Percentiles rank a stretch among this genome's conserved stretches.
Conservation (phyloP, 176 grass and related monocot genomes). For the Zoysia japonica region DNA sequence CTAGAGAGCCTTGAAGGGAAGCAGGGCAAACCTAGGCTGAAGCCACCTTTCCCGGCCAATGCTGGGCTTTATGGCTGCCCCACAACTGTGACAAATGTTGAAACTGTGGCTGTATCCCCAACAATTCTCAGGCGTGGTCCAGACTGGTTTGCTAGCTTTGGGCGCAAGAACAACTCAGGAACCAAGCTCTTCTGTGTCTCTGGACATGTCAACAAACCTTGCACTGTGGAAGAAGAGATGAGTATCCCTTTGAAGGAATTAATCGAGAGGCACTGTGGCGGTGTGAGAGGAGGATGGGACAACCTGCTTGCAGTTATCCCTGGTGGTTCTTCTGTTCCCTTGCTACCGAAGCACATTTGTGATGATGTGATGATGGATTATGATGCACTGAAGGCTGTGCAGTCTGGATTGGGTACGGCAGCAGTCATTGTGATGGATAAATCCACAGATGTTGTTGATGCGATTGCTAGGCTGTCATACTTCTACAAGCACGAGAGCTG, state of each 20-base stretch:
- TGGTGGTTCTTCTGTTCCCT: constrained; percentile 80
- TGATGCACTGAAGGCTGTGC: constrained; percentile 84
- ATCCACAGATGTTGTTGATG: constrained; percentile 88
- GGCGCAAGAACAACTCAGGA: constrained; percentile 84
- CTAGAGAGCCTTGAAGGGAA: constrained; percentile 93
- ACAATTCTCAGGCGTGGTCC: constrained; percentile 86
- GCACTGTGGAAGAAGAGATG: constrained; percentile 96
- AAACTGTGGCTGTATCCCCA: constrained; percentile 88
- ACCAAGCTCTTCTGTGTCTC: constrained; percentile 86
- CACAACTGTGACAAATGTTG: constrained; percentile 90
- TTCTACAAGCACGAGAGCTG: constrained; percentile 98
- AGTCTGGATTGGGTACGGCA: constrained; percentile 81
- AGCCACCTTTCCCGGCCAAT: constrained; percentile 92
- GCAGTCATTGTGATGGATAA: constrained; percentile 95
- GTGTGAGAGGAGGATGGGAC: constrained; percentile 93
- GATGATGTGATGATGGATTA: constrained; percentile 95
- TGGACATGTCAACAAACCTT: constrained; percentile 93
- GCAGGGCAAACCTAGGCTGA: constrained; percentile 85
- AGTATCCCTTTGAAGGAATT: constrained; percentile 90
- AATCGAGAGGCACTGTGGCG: constrained; percentile 84
- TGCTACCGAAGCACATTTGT: constrained; percentile 84
- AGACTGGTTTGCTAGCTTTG: constrained; percentile 96
- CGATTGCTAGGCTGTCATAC: constrained; percentile 82
- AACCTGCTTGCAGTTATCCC: constrained; percentile 87
- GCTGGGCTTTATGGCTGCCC: constrained; percentile 84